Conservation (phyloP, 1,139 yeast genomes). For the Blastobotrys buckinghamii region DNA sequence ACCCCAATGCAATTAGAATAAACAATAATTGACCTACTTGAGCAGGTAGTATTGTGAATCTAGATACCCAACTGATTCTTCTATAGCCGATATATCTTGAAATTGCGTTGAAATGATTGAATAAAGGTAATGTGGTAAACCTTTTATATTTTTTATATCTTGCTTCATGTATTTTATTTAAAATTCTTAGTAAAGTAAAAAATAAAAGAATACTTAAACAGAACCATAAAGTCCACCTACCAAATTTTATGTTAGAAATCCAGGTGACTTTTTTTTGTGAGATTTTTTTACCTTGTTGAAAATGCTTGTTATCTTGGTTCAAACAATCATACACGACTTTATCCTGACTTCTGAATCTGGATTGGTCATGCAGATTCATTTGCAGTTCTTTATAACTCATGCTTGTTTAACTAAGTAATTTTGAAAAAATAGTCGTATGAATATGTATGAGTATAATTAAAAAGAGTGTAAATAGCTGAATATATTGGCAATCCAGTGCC, state of each 20-base stretch:
- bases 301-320: conserved; percentile 27
- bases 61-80: conserved; percentile 40
- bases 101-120: conserved; percentile 30
- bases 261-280: conserved; percentile 42
- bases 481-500: too few species aligned
- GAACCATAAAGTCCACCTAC: conserved; percentile 44
- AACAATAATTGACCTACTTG: conserved; percentile 45
- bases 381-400: too few species aligned
- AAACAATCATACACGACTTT: conserved; percentile 20
- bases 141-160: conserved; percentile 14
- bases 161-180: conserved; percentile 37
- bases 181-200: conserved; percentile 38
- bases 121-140: conserved; percentile 7
- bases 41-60: conserved; percentile 45
- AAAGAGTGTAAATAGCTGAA: too few species aligned
- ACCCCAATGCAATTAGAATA: conserved; percentile 39
- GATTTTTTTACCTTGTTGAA: conserved; percentile 23
- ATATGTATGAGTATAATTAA: too few species aligned
- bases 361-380: too few species aligned
- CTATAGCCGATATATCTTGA: conserved; percentile 46
- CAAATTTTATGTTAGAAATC: conserved; percentile 40
- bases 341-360: conserved; percentile 5
- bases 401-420: too few species aligned
- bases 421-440: too few species aligned
- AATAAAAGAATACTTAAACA: conserved; percentile 37